Base-by-base conservation (phyloP, 2,329 filamentous ascomycete species). In the Aspergillus sp. region DNA sequence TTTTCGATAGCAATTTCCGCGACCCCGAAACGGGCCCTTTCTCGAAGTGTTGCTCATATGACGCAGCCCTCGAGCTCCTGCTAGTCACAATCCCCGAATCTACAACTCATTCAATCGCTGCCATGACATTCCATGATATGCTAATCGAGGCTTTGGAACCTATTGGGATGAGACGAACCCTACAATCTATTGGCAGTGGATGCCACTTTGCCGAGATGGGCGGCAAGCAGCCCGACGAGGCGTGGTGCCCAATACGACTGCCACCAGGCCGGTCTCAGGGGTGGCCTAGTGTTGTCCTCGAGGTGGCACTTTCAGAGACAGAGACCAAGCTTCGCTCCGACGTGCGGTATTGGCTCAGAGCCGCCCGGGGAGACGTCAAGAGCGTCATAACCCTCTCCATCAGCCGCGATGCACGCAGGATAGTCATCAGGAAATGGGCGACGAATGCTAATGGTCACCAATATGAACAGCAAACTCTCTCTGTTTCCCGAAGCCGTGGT, bases 381-480 rank as follows among this genome's bases (percentile, higher is more conserved):
- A 39, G 38, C 13, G 43, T 49, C n/a, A 24, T 56, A 3, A 59
- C 57, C 7, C 39, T 59, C 11, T 13, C 18, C 3, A 39, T 59
- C 30, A 20, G 41, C 24, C 52, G 45, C 8, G 39, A 59, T 6
- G 20, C 20, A n/a, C 54, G 49, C 11, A 42, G 5, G n/a, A 56
- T 56, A 9, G 42, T 30, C 13, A 47, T 58, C 22, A 39, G 55
- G 32, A 58, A 55, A 17, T 58, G 51, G 56, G 45, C 26, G 6
- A 24, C 22, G 22, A 15, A 30, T 17, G 13, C 22, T 32, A 24
- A 34, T 49, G 47, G 26, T 15, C 8, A 8, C 15, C 13, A 38
- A 2, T 30, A 22, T 15, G 12, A 4, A 12, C 15, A 47, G 13
- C 44, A 50, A 38, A 18, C 3, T 4, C 8, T 50, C 7, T n/a